Evolutionary conservation across 139 green algal species (phyloP).

Genomic region (Ettlia oleoabundans): DNA sequence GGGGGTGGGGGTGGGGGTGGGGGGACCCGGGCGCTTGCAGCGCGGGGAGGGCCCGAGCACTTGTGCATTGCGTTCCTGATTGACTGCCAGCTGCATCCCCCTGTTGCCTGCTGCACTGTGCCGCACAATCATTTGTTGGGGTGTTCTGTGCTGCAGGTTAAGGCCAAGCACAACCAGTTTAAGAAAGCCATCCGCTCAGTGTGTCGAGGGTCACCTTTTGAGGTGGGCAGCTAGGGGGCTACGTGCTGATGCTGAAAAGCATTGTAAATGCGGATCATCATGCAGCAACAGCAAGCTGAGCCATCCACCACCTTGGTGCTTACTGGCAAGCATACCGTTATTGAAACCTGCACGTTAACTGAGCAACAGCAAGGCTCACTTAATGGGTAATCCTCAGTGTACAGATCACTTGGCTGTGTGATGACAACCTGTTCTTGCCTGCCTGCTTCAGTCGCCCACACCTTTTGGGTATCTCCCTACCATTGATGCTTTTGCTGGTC

Average conservation of each 20-base stretch:
- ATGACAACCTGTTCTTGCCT: background rate
- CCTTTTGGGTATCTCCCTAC: too few relatives aligned
- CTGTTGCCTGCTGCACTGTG: too few relatives aligned
- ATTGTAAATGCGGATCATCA: too few relatives aligned
- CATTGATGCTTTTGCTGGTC: background rate
- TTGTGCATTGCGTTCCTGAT: background rate
- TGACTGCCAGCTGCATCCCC: background rate
- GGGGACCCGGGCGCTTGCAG: background rate
- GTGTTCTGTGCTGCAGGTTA: background rate
- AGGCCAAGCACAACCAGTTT: slow-evolving; percentile 38
- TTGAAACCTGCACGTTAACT: background rate
- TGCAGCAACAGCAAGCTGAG: too few relatives aligned
- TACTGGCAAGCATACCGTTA: background rate
- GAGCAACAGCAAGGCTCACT: too few relatives aligned
- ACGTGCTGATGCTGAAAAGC: background rate
- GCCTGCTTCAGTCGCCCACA: too few relatives aligned
- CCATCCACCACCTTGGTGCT: background rate
- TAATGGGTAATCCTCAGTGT: too few relatives aligned
- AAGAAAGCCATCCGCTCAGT: slow-evolving; percentile 41
- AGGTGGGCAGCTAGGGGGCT: background rate
- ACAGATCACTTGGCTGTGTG: too few relatives aligned
- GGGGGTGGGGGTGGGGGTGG: background rate
- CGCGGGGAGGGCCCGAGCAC: too few relatives aligned
- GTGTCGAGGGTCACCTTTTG: slow-evolving; percentile 28
- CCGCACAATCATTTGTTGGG: too few relatives aligned